Percentiles rank a stretch among this genome's conserved stretches.
Conservation (phyloP, 306 rosid species). For the Biancaea sappan region DNA sequence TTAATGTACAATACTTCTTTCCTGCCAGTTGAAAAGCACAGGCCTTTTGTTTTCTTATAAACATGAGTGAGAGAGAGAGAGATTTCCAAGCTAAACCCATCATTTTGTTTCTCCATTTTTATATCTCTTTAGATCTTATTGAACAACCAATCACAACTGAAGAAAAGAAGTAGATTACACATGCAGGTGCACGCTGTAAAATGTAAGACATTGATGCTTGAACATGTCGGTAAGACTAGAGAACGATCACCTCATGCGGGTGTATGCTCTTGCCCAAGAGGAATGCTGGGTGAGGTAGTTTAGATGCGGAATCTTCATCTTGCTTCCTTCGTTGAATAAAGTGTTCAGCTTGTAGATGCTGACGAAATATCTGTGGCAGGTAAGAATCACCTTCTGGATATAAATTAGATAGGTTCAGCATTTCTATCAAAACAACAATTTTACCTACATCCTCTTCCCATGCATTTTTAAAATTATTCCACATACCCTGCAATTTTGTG, state of each 20-base stretch:
- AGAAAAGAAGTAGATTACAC: neutral
- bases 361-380: neutral
- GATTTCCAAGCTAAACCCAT: neutral
- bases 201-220: neutral
- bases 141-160: neutral
- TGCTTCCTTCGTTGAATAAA: neutral
- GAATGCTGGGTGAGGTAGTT: constrained; percentile 31
- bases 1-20: neutral
- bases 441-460: no score
- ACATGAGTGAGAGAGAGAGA: neutral
- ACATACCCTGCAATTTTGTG: no score
- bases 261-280: neutral
- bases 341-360: neutral
- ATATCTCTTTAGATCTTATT: neutral
- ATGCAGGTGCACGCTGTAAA: neutral
- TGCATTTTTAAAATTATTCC: no score
- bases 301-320: constrained; percentile 33
- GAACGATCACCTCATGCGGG: constrained; percentile 31
- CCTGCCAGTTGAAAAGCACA: neutral
- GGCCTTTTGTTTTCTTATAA: no score
- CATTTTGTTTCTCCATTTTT: neutral
- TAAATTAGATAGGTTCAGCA: no score
- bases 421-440: no score
- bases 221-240: neutral
- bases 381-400: neutral